Conservation (phyloP, 306 rosid genomes). For the Quercus dentata region DNA sequence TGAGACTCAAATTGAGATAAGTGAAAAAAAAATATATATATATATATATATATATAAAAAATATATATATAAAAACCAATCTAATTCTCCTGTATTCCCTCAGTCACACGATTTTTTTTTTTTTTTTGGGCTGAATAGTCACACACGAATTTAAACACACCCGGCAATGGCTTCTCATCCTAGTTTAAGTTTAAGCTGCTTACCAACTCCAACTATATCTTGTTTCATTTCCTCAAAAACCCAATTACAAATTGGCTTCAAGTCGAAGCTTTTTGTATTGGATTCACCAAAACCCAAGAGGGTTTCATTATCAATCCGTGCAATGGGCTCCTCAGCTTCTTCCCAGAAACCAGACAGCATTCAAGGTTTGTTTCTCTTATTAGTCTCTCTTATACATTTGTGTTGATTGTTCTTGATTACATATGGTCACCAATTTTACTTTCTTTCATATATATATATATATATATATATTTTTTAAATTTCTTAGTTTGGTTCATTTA, state of each 20-base stretch:
- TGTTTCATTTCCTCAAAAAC: slow-evolving; percentile 26
- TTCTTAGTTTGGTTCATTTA: background rate
- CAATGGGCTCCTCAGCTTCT: slow-evolving; percentile 87
- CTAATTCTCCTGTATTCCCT: too few species aligned
- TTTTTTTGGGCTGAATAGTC: too few species aligned
- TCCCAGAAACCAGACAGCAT: slow-evolving; percentile 49
- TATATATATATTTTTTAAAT: background rate
- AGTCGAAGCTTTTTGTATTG: slow-evolving; percentile 27
- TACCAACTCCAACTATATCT: slow-evolving; percentile 27
- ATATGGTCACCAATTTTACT: background rate
- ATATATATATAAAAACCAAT: too few species aligned
- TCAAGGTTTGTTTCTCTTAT: slow-evolving; percentile 42
- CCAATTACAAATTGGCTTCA: slow-evolving; percentile 20
- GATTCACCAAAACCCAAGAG: slow-evolving; percentile 32
- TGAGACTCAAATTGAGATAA: too few species aligned
- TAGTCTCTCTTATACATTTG: background rate
- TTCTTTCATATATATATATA: background rate
- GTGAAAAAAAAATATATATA: too few species aligned
- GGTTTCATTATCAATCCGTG: slow-evolving; percentile 38
- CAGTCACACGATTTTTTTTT: too few species aligned
- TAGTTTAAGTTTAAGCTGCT: slow-evolving; percentile 22
- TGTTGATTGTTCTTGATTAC: background rate
- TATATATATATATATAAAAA: too few species aligned
- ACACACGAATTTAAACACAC: too few species aligned
- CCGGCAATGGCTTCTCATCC: slow-evolving; percentile 42